These are phyloP conservation scores for Kuraishia ogatae DNA, from an alignment of 805 yeast genomes.

Conservation along the genomic window DNA sequence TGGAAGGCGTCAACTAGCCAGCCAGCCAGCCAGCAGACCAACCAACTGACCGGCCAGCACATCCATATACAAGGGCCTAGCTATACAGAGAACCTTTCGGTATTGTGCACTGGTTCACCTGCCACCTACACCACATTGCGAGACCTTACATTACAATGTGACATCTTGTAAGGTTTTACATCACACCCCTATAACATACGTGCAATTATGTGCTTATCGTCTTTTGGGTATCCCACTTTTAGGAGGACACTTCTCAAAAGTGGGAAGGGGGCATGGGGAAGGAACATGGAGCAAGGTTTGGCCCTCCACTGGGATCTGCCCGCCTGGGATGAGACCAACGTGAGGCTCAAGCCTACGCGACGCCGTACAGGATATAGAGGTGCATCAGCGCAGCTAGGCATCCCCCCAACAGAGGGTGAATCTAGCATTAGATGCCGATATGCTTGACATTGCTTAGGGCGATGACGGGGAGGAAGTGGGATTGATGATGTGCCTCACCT, in stretches of 20 bases:
- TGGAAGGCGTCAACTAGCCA: background rate
- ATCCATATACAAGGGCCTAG: too few relatives aligned
- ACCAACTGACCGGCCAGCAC: too few relatives aligned
- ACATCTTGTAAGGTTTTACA: too few relatives aligned
- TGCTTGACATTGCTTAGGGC: background rate
- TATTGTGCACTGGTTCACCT: too few relatives aligned
- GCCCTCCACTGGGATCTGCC: too few relatives aligned
- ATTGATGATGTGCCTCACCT: background rate
- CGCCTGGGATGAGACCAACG: background rate
- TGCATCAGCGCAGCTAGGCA: background rate
- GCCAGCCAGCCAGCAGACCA: too few relatives aligned
- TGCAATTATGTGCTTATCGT: background rate
- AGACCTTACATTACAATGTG: background rate
- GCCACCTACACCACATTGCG: too few relatives aligned
- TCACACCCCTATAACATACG: background rate
- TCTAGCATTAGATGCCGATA: background rate
- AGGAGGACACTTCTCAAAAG: background rate
- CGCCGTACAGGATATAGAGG: background rate
- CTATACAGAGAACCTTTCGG: too few relatives aligned
- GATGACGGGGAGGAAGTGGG: background rate
- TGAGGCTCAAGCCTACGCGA: background rate
- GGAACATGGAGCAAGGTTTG: too few relatives aligned
- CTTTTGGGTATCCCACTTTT: background rate
- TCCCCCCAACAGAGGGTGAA: background rate
- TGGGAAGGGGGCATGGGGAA: background rate